phyloP scores from a whole-genome alignment of 805 yeast species.

The Saccharomyces eubayanus region DNA sequence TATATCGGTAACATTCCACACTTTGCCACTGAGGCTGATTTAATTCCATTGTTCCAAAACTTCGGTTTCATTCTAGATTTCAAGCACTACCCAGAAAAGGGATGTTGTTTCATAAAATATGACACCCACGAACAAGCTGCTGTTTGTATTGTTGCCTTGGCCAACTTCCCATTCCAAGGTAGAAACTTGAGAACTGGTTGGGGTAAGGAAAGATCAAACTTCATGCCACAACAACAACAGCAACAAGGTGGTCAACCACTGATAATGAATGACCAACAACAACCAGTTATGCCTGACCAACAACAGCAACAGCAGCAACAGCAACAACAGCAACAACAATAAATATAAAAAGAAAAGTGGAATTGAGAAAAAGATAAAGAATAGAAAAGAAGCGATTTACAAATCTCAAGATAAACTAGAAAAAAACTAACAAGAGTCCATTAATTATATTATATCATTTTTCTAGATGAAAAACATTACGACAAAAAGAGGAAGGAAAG shows the following conservation, averaged over 20 bases:
- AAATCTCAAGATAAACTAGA: neutral
- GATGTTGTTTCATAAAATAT: conserved; percentile 83
- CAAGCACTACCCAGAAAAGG: conserved; percentile 68
- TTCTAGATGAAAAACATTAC: neutral
- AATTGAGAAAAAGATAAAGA: neutral
- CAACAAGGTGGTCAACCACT: conserved; percentile 10
- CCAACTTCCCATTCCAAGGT: conserved; percentile 59
- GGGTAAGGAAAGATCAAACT: conserved; percentile 57
- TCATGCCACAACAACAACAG: conserved; percentile 23
- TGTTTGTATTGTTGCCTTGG: conserved; percentile 74
- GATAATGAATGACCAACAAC: conserved; percentile 5
- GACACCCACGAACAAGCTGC: conserved; percentile 87
- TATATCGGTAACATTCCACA: conserved; percentile 82
- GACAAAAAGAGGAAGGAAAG: neutral
- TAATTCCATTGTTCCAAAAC: conserved; percentile 64
- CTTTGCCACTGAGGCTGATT: conserved; percentile 61
- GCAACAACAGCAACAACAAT: conserved; percentile 1
- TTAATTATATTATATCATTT: neutral
- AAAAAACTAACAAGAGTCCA: neutral
- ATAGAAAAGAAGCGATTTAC: neutral
- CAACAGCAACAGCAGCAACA: conserved; percentile 4
- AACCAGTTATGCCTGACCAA: conserved; percentile 2
- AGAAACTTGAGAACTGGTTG: conserved; percentile 77
- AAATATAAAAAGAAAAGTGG: neutral
- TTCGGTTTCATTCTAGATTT: conserved; percentile 80